phyloP scores from a whole-genome alignment of 495 filamentous ascomycete species.

The Penicillium bovifimosum region DNA sequence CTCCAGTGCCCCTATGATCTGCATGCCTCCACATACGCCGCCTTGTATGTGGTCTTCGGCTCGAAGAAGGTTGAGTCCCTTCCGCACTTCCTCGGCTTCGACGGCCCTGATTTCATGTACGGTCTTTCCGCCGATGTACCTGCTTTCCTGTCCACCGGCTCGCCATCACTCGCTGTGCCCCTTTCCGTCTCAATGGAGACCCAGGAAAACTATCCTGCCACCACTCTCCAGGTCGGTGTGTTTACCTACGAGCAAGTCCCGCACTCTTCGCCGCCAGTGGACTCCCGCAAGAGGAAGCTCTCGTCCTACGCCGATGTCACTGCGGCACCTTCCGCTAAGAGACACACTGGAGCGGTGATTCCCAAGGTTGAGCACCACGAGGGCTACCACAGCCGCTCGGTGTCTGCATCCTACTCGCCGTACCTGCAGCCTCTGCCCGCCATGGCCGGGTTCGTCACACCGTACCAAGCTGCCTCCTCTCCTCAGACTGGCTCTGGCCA shows the following conservation, averaged over 20 bases:
- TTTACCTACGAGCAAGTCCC: constrained; percentile 65
- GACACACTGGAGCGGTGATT: constrained; percentile 36
- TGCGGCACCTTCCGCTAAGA: constrained; percentile 39
- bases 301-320: constrained; percentile 43
- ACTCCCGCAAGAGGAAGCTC: constrained; percentile 50
- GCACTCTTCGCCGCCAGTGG: constrained; percentile 27
- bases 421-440: constrained; percentile 38
- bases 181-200: constrained; percentile 67
- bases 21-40: constrained; percentile 49
- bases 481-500: constrained; percentile 25
- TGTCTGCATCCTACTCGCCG: constrained; percentile 39
- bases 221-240: constrained; percentile 62
- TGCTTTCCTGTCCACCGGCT: constrained; percentile 59
- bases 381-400: constrained; percentile 30
- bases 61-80: constrained; percentile 59
- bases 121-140: constrained; percentile 69
- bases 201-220: constrained; percentile 54
- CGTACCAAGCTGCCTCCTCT: constrained; percentile 29
- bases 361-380: constrained; percentile 34
- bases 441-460: constrained; percentile 29
- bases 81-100: constrained; percentile 54
- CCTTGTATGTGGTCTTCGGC: constrained; percentile 70
- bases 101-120: constrained; percentile 59
- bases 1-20: constrained; percentile 70
- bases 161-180: constrained; percentile 62